Base-by-base conservation (phyloP, 352 stramenopile species). In the Phytophthora chlamydospora region DNA sequence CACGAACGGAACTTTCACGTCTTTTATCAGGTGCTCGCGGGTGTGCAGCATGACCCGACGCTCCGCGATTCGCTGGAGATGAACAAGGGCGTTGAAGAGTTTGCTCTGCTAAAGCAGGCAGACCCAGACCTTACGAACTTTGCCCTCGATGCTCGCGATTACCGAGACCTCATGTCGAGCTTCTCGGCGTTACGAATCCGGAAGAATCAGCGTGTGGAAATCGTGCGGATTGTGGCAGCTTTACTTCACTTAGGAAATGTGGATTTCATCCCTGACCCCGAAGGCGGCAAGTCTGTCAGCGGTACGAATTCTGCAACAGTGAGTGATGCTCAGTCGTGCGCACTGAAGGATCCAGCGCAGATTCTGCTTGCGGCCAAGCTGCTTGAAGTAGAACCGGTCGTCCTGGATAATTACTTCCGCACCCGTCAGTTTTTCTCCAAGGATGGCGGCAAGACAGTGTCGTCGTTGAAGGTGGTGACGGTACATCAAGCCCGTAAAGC, bases 1-100 rank as follows among this genome's bases (percentile, higher is more conserved):
- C 75, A 83, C 29, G 92, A 98, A 53, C 85, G 94, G 13, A 98
- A 97, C 65, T 98, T 98, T 48, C 94, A 98, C 63, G 82, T 97
- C 14, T 97, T 98, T 54, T 98, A 98, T 67, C 90, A 98, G 62
- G 67, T 98, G 1, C 71, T 96, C 12, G 78, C 83, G 0, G 89
- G 83, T 14, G 75, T 91, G 7, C 78, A 90, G 33, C 76, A 91
- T 52, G 85, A 93, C 43, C 83, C 85, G 4, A 70, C 64, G 14
- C 67, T 93, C 12, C 77, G 80, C 7, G 84, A 93, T 60, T 71
- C 74, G 1, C 58, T 93, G 6, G 84, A 91, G 29, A 56, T 93
- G 24, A 92, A 89, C 58, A 75, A 76, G 13, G 53, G 71, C 0
- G 58, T 80, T 1, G 66, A 73, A 0, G 83, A 92, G 44, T 92